A percentile compares a stretch with the other conserved stretches of the same genome.
These are phyloP conservation scores for Flammula alnicola DNA, from an alignment of 1,284 basidiomycete genomes.

Conservation along the genomic window DNA sequence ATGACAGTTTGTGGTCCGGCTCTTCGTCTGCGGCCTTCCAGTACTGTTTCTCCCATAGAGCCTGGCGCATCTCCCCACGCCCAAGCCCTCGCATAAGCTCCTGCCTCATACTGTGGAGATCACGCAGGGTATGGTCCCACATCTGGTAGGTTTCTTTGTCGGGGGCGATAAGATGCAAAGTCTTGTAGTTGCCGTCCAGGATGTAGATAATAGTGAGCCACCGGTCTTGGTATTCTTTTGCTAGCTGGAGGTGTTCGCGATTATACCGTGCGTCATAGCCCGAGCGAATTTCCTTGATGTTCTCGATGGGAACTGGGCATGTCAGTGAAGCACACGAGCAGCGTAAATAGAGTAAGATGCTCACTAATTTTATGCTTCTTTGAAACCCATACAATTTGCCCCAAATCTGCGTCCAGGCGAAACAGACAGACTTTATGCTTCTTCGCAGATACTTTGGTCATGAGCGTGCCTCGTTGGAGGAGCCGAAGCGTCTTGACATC, in stretches of 20 bases:
- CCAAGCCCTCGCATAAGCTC: slow-evolving; percentile 73
- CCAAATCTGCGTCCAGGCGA: slow-evolving; percentile 74
- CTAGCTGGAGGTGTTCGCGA: slow-evolving; percentile 75
- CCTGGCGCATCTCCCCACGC: slow-evolving; percentile 66
- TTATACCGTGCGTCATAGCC: slow-evolving; percentile 80
- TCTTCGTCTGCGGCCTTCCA: slow-evolving; percentile 77
- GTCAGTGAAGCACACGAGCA: neutral
- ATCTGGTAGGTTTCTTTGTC: slow-evolving; percentile 70
- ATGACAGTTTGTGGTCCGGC: slow-evolving; percentile 67
- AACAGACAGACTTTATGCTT: slow-evolving; percentile 69
- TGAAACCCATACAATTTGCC: slow-evolving; percentile 84
- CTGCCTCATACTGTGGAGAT: slow-evolving; percentile 63
- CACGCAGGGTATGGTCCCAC: slow-evolving; percentile 68
- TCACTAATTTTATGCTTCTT: slow-evolving; percentile 75
- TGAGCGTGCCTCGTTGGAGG: slow-evolving; percentile 65
- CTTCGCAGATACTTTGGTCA: slow-evolving; percentile 88
- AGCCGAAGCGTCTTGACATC: slow-evolving; percentile 49
- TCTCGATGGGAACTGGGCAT: slow-evolving; percentile 80
- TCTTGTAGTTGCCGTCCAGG: slow-evolving; percentile 84
- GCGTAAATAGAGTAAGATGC: slow-evolving; percentile 31
- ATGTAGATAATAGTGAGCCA: slow-evolving; percentile 85
- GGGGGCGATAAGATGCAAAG: slow-evolving; percentile 86
- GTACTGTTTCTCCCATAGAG: slow-evolving; percentile 82
- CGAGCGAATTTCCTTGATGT: slow-evolving; percentile 90
- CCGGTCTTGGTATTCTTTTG: slow-evolving; percentile 61